These are phyloP conservation scores for Plectranthus barbatus DNA, from an alignment of 257 asterid species.

Conservation along the genomic window DNA sequence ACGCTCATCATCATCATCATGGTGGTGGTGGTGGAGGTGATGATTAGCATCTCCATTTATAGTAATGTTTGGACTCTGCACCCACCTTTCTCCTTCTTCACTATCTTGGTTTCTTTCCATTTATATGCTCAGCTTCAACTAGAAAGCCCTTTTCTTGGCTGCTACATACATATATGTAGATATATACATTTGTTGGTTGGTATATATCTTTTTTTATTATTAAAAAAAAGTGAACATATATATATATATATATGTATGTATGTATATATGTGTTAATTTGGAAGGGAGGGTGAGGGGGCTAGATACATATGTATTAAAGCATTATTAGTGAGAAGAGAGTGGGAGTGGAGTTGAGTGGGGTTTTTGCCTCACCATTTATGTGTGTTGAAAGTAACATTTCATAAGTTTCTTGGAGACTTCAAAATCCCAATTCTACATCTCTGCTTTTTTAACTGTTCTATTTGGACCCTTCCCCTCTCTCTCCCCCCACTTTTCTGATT, in stretches of 20 bases:
- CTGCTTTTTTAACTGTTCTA: constrained; percentile 8
- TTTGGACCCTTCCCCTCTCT: constrained; percentile 8
- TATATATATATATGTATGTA: no score
- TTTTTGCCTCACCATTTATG: constrained; percentile 24
- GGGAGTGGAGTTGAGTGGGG: constrained; percentile 17
- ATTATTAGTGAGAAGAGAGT: constrained; percentile 12
- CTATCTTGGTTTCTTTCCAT: constrained; percentile 22
- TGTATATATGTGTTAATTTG: no score
- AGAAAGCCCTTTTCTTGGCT: background rate
- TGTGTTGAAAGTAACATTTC: constrained; percentile 26
- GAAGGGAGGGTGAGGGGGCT: constrained; percentile 15
- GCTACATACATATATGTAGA: background rate
- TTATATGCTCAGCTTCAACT: constrained; percentile 7
- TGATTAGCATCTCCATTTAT: no score
- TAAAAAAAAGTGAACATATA: no score
- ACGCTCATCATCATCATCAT: background rate
- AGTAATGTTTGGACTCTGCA: no score
- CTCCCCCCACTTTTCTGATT: background rate
- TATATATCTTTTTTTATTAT: no score
- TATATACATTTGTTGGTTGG: no score
- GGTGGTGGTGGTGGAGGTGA: no score
- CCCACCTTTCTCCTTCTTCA: no score
- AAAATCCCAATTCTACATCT: background rate
- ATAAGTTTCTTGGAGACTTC: constrained; percentile 13
- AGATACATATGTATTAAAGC: constrained; percentile 24